A percentile compares a stretch with the other conserved stretches of the same genome.
Conservation (phyloP, 2,329 filamentous ascomycete species). For the Pseudocercospora macadamiae region DNA sequence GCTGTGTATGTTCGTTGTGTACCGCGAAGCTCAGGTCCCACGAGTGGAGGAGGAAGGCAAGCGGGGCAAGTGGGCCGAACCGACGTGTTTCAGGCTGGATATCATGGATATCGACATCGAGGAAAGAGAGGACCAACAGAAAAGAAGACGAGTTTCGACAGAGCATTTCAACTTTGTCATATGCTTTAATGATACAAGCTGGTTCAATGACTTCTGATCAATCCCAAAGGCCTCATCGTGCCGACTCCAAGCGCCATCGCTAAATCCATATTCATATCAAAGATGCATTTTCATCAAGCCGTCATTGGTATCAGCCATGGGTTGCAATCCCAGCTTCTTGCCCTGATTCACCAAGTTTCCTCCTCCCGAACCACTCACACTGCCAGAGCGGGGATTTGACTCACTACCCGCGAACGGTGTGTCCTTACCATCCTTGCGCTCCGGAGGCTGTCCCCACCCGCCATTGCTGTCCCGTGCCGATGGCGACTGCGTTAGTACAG, state of each 20-base stretch:
- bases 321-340: constrained; percentile 77
- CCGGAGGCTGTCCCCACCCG: constrained; percentile 72
- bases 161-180: not conserved
- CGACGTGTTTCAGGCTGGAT: not conserved
- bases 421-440: constrained; percentile 44
- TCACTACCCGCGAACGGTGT: constrained; percentile 17
- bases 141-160: not conserved
- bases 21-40: not conserved
- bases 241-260: constrained; percentile 15
- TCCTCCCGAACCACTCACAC: constrained; percentile 17
- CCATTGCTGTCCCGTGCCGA: constrained; percentile 66
- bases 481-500: constrained; percentile 78
- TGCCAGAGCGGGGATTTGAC: constrained; percentile 18
- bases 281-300: constrained; percentile 94
- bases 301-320: constrained; percentile 95
- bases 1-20: too few species aligned
- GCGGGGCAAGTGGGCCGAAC: not conserved
- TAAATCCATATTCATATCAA: constrained; percentile 63
- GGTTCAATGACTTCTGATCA: too few species aligned
- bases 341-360: constrained; percentile 28
- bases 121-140: not conserved
- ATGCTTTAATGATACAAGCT: not conserved
- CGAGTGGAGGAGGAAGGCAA: not conserved
- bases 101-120: not conserved
- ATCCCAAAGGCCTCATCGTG: not conserved